phyloP scores from a whole-genome alignment of 78 protist species.

The Pigoraptor vietnamica region DNA sequence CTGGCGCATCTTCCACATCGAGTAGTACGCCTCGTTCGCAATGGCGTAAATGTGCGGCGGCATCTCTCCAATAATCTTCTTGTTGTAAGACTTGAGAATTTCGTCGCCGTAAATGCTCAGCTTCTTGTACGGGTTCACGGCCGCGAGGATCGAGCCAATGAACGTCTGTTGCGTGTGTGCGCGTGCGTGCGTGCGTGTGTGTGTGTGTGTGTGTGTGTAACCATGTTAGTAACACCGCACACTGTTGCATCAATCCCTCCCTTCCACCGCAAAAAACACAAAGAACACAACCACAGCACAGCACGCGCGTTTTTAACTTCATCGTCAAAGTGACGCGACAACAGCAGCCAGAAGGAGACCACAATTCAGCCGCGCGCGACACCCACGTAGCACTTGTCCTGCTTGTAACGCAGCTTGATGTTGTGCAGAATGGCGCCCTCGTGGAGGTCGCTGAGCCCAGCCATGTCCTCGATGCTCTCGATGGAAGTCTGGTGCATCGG shows the following conservation, averaged over 20 bases:
- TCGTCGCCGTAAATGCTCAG: conserved; percentile 43
- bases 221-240: not conserved
- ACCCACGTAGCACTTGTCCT: not conserved
- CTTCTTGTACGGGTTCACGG: conserved; percentile 82
- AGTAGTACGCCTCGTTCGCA: conserved; percentile 25
- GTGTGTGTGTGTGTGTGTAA: not conserved
- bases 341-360: too few species aligned
- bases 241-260: too few species aligned
- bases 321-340: too few species aligned
- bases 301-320: too few species aligned
- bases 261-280: too few species aligned
- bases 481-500: conserved; percentile 2
- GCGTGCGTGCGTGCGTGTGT: not conserved
- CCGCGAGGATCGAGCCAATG: conserved; percentile 79
- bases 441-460: not conserved
- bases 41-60: conserved; percentile 47
- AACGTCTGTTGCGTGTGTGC: conserved; percentile 42
- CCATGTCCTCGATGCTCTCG: conserved; percentile 6
- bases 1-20: not conserved
- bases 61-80: conserved; percentile 42
- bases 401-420: not conserved
- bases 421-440: conserved; percentile 1
- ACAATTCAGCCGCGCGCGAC: too few species aligned
- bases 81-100: conserved; percentile 42
- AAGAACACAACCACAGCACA: too few species aligned